A percentile compares a stretch with the other conserved stretches of the same genome.
Conservation (phyloP, 441 rosid genomes). For the Pelargonium cotyledonis region DNA sequence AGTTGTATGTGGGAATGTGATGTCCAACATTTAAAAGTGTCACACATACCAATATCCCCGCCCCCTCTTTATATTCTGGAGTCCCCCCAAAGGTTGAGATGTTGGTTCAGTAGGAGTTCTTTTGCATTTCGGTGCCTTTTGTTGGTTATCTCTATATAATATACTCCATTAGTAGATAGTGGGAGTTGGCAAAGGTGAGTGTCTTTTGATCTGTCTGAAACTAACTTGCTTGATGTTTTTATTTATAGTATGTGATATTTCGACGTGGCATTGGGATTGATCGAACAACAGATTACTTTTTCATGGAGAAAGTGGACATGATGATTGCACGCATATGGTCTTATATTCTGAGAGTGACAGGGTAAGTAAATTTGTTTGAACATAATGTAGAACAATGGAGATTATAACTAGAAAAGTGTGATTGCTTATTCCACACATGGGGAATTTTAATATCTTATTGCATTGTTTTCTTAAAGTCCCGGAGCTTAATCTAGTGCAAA, state of each 20-base stretch:
- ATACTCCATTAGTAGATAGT: not conserved
- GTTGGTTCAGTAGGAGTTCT: not conserved
- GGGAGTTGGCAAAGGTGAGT: not conserved
- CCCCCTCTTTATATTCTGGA: not conserved
- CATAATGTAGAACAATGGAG: not conserved
- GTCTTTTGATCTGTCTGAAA: not conserved
- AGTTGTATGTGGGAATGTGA: not conserved
- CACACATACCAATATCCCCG: not conserved
- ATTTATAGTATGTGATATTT: conserved; percentile 50
- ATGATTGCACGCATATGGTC: conserved; percentile 52
- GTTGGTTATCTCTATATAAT: too few species aligned
- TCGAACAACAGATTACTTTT: conserved; percentile 52
- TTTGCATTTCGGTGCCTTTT: not conserved
- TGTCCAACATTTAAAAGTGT: not conserved
- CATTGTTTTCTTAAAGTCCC: not conserved
- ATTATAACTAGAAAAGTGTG: not conserved
- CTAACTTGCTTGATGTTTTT: conserved; percentile 5
- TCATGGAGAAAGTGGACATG: conserved; percentile 45
- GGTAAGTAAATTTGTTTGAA: conserved; percentile 29
- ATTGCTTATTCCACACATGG: not conserved
- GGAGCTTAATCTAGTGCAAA: conserved; percentile 1
- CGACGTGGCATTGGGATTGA: conserved; percentile 79
- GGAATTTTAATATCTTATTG: not conserved
- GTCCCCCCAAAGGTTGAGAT: not conserved
- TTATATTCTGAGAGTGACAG: conserved; percentile 37